These are phyloP conservation scores for Lanmaoa pseudosensibilis DNA, from an alignment of 768 basidiomycete species.

Conservation along the genomic window DNA sequence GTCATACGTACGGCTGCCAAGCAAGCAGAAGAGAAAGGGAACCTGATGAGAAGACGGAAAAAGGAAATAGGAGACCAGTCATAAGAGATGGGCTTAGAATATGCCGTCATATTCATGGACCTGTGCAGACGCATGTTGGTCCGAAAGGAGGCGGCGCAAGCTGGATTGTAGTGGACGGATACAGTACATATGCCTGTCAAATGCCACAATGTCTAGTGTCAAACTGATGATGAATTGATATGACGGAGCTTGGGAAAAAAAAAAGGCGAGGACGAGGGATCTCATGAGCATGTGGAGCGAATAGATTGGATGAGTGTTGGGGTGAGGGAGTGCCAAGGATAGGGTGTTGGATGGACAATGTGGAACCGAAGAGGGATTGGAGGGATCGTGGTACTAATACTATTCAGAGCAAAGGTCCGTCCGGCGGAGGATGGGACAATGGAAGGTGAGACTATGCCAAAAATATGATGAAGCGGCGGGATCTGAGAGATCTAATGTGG, in stretches of 20 bases:
- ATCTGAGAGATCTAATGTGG: conserved; percentile 13
- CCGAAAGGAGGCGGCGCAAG: conserved; percentile 15
- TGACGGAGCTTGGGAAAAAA: neutral
- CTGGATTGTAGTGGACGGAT: neutral
- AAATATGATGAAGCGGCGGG: neutral
- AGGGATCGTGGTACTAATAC: neutral
- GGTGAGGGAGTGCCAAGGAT: too few relatives aligned
- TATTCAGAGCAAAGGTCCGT: conserved; percentile 10
- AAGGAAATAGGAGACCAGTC: conserved; percentile 15
- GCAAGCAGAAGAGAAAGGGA: neutral
- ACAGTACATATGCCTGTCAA: neutral
- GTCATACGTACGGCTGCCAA: neutral
- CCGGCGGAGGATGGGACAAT: conserved; percentile 5
- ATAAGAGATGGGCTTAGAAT: neutral
- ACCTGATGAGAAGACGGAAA: neutral
- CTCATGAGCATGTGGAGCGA: neutral
- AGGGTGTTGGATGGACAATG: neutral
- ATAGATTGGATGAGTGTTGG: neutral
- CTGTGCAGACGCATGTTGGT: conserved; percentile 15
- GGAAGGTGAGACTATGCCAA: neutral
- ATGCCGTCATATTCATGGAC: conserved; percentile 13
- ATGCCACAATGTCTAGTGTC: neutral
- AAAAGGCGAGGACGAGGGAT: neutral
- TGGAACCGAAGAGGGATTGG: neutral
- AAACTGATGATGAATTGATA: neutral